These are phyloP conservation scores for Sinapis alba DNA, from an alignment of 441 rosid species.

Conservation along the genomic window DNA sequence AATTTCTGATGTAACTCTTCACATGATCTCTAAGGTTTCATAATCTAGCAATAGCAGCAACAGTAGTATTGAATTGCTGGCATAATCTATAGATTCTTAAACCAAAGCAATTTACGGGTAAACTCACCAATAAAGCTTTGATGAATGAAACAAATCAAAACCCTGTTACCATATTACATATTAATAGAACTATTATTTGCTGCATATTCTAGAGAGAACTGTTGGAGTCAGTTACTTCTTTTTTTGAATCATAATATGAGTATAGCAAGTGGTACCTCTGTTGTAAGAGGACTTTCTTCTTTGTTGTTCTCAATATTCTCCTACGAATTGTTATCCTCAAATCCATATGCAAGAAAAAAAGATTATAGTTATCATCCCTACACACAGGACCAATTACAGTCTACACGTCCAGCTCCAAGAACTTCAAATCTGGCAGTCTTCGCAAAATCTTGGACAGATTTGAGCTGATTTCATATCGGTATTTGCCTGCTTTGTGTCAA, in stretches of 20 bases:
- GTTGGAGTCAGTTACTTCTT: neutral
- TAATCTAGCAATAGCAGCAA: constrained; percentile 12
- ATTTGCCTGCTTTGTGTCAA: constrained; percentile 30
- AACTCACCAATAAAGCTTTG: constrained; percentile 5
- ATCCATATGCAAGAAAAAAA: constrained; percentile 15
- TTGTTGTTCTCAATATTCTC: constrained; percentile 14
- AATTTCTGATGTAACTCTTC: neutral
- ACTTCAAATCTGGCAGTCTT: constrained; percentile 28
- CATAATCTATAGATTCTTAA: neutral
- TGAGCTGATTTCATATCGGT: constrained; percentile 19
- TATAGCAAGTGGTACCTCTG: constrained; percentile 15
- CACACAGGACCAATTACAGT: constrained; percentile 14
- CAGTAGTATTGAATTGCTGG: neutral
- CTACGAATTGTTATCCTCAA: constrained; percentile 8
- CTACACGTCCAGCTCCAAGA: constrained; percentile 12
- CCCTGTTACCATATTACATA: neutral
- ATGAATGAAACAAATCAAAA: constrained; percentile 14
- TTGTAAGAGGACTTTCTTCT: constrained; percentile 2
- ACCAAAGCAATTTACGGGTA: neutral
- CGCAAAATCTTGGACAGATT: neutral
- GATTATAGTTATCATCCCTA: constrained; percentile 1
- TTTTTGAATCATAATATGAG: neutral
- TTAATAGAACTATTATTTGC: neutral
- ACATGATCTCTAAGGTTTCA: neutral
- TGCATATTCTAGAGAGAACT: neutral